Evolutionary conservation across 2,329 filamentous ascomycete genomes (phyloP), one percentile per base, ranked within the genome.

Genomic region (Paecilomyces fulvus): DNA sequence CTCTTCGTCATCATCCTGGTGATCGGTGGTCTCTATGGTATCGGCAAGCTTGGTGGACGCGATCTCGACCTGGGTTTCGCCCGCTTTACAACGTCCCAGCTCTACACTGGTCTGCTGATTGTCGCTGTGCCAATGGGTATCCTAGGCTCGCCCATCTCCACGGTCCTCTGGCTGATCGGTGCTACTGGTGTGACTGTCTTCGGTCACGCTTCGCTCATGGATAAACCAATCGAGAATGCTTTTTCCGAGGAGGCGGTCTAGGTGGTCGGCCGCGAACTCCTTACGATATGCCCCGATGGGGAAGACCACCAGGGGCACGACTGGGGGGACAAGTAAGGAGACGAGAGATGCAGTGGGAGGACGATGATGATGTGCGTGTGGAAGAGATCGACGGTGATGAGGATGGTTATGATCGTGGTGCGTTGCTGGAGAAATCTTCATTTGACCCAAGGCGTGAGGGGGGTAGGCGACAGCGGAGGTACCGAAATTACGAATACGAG

Each of bases 241-340:
- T 99, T 99, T 96, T 96, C 92, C 83, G 94, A 95, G 92, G 94
- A 99, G 92, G 92, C 94, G 92, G 94, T 99, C 89, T 99, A 97
- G 86, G 83, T 95, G 92, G 92, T 97, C 94, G 92, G 90, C 92
- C 92, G 94, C 94, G 88, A 94, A 88, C 92, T 96, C 92, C 92
- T 79, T 78, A 82, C 77, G 78, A 79, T 81, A 86, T 88, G 91
- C 91, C 92, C 89, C 87, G 81, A 84, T 92, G 89, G 92, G 92
- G 92, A 96, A 96, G 92, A 96, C 90, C 91, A 94, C 89, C 90
- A 83, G 88, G 90, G 88, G 88, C 86, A 83, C 84, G 81, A 74
- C 70, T 68, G 77, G 81, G 83, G 81, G 84, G 83, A 80, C 83
- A 78, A 76, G 77, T 79, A 65, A 80, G 78, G 71, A 72, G 74